These are phyloP conservation scores for Yamagishiella unicocca DNA, from an alignment of 139 green algal genomes.

Conservation along the genomic window DNA sequence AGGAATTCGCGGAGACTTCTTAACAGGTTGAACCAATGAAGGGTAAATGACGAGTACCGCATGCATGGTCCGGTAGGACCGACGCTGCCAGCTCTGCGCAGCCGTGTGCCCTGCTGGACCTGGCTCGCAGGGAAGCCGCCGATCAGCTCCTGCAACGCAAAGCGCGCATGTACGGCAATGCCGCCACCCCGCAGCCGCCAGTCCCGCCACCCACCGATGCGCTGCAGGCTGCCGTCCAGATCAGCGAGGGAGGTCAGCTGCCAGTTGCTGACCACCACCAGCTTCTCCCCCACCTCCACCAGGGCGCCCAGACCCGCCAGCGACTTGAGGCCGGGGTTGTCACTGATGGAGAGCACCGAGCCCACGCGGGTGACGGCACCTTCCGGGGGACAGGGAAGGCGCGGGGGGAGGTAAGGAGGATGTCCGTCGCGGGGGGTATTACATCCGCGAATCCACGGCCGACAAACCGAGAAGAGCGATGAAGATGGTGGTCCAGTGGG, in stretches of 20 bases:
- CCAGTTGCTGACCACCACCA: background rate
- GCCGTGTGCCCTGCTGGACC: too few relatives aligned
- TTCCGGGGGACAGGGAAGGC: background rate
- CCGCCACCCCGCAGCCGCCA: background rate
- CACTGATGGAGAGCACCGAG: conserved; percentile 7
- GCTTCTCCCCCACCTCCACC: background rate
- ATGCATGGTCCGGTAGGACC: too few relatives aligned
- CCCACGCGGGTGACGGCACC: background rate
- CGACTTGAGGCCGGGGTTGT: conserved; percentile 10
- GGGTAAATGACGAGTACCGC: too few relatives aligned
- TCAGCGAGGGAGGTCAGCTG: background rate
- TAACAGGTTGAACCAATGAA: too few relatives aligned
- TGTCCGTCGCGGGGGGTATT: too few relatives aligned
- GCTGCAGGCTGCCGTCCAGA: conserved; percentile 13
- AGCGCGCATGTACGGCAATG: background rate
- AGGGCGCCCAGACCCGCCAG: background rate
- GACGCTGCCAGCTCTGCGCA: too few relatives aligned
- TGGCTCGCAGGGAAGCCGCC: too few relatives aligned
- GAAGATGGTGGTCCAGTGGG: too few relatives aligned
- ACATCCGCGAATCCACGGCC: too few relatives aligned
- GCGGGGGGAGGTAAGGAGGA: background rate
- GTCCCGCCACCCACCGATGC: background rate
- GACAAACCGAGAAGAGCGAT: too few relatives aligned
- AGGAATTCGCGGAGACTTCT: too few relatives aligned
- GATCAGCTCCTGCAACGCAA: too few relatives aligned